These are phyloP conservation scores for Ormosia emarginata DNA, from an alignment of 306 rosid species.

Conservation along the genomic window DNA sequence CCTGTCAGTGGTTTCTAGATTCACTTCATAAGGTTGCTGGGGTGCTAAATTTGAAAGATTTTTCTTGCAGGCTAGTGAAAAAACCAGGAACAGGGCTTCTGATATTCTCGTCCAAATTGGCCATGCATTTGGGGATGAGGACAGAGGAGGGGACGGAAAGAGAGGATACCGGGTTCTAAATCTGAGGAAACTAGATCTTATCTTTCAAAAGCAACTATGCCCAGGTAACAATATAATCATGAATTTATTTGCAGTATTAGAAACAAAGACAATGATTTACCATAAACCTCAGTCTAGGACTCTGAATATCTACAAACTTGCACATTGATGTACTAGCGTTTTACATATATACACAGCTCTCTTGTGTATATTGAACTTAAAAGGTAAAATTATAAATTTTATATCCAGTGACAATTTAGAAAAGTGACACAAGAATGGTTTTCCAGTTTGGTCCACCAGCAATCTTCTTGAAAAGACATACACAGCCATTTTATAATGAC, in stretches of 20 bases:
- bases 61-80: constrained; percentile 70
- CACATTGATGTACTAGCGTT: too few relatives aligned
- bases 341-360: too few relatives aligned
- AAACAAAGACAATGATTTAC: not conserved
- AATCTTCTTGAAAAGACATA: not conserved
- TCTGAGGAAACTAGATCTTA: constrained; percentile 70
- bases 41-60: constrained; percentile 18
- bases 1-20: not conserved
- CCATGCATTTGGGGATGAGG: constrained; percentile 75
- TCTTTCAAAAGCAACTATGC: constrained; percentile 69
- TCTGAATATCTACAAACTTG: too few relatives aligned
- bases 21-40: constrained; percentile 2
- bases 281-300: not conserved
- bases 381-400: not conserved
- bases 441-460: not conserved
- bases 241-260: not conserved
- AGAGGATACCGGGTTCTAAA: constrained; percentile 52
- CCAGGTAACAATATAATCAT: constrained; percentile 64
- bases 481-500: not conserved
- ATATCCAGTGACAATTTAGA: not conserved
- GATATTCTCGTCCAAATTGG: constrained; percentile 87
- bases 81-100: constrained; percentile 88
- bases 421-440: not conserved
- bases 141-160: constrained; percentile 76
- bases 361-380: not conserved